Evolutionary conservation across 345 rosid species (phyloP).

Genomic region (Syzygium aromaticum): DNA sequence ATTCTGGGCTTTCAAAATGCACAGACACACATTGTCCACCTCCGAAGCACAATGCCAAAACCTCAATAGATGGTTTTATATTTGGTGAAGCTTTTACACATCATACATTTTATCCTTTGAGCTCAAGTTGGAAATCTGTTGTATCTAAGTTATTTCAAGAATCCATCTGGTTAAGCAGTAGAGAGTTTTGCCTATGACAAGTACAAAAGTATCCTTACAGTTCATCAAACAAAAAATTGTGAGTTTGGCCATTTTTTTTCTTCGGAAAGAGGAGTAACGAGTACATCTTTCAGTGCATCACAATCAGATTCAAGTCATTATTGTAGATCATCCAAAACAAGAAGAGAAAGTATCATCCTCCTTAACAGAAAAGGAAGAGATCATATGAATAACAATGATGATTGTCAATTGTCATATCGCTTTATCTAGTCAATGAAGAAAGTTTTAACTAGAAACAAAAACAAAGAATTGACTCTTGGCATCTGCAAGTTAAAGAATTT

Average conservation of each 20-base stretch:
- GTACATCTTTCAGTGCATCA: background rate
- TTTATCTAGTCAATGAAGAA: background rate
- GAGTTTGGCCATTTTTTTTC: background rate
- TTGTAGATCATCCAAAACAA: background rate
- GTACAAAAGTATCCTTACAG: too few species aligned
- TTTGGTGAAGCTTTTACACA: background rate
- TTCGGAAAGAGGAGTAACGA: background rate
- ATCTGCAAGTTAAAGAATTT: background rate
- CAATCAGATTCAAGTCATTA: background rate
- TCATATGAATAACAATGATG: background rate
- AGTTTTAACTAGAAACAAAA: background rate
- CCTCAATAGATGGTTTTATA: background rate
- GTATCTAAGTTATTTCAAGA: too few species aligned
- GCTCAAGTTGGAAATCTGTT: too few species aligned
- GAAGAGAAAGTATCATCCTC: background rate
- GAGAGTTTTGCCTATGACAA: too few species aligned
- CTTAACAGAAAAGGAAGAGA: background rate
- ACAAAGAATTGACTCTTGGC: background rate
- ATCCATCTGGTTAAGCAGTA: too few species aligned
- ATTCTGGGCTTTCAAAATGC: background rate
- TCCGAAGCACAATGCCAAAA: background rate
- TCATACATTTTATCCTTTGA: background rate
- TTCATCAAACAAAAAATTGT: too few species aligned
- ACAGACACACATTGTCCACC: background rate
- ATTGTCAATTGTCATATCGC: background rate